A percentile compares a stretch with the other conserved stretches of the same genome.
Conservation (phyloP, 1,139 yeast genomes). For the Blastobotrys indianensis region DNA sequence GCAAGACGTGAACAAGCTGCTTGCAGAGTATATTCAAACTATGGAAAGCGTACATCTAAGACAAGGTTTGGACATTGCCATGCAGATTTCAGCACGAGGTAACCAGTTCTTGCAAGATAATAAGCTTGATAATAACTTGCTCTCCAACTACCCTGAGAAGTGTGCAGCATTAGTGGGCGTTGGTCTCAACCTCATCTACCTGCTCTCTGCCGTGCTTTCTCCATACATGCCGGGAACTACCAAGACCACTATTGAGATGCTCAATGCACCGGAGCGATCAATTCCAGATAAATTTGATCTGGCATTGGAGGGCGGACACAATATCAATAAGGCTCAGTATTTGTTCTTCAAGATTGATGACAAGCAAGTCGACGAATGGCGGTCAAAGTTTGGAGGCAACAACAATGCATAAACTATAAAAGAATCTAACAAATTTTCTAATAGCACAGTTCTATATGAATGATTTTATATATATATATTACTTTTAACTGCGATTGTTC, state of each 20-base stretch:
- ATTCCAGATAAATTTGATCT: slow-evolving; percentile 73
- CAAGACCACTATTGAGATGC: slow-evolving; percentile 61
- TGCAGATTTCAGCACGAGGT: slow-evolving; percentile 90
- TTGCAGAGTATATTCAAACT: slow-evolving; percentile 56
- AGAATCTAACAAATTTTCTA: background rate
- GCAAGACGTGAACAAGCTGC: slow-evolving; percentile 46
- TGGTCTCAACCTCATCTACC: slow-evolving; percentile 81
- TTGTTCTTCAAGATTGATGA: slow-evolving; percentile 90
- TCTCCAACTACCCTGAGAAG: slow-evolving; percentile 66
- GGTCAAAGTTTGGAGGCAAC: slow-evolving; percentile 69
- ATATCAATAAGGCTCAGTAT: slow-evolving; percentile 86
- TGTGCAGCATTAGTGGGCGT: slow-evolving; percentile 92
- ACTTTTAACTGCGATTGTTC: background rate
- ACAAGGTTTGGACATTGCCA: slow-evolving; percentile 83
- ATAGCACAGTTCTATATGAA: background rate
- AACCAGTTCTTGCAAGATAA: slow-evolving; percentile 93
- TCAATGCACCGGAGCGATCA: slow-evolving; percentile 73
- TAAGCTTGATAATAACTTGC: slow-evolving; percentile 83
- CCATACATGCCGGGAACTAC: slow-evolving; percentile 92
- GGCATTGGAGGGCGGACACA: slow-evolving; percentile 71
- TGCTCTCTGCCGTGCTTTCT: slow-evolving; percentile 68
- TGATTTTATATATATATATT: background rate
- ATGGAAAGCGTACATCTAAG: slow-evolving; percentile 81
- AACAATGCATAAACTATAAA: slow-evolving; percentile 6
- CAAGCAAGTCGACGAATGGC: slow-evolving; percentile 82